Percentiles rank a stretch among this genome's conserved stretches.
Conservation (phyloP, 306 rosid species). For the Acmispon strigosus region DNA sequence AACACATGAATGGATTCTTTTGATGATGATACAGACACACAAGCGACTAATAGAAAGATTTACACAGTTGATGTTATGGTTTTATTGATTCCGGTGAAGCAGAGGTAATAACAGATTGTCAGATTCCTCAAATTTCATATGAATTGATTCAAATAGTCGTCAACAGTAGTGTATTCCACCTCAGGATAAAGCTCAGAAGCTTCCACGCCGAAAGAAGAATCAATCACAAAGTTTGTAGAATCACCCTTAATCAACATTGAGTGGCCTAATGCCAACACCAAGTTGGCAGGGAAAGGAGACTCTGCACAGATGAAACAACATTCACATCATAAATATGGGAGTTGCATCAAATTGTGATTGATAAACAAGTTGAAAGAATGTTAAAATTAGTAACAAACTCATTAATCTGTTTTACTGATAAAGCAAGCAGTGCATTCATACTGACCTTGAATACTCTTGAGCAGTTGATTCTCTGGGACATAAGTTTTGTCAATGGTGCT, state of each 20-base stretch:
- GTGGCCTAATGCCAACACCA: slow-evolving; percentile 19
- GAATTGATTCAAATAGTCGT: slow-evolving; percentile 25
- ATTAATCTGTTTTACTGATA: too few relatives aligned
- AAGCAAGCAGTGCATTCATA: not conserved
- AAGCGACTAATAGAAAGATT: not conserved
- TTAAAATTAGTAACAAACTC: too few relatives aligned
- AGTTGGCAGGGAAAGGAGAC: slow-evolving; percentile 28
- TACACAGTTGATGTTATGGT: not conserved
- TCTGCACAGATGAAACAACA: slow-evolving; percentile 10
- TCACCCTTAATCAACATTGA: slow-evolving; percentile 29
- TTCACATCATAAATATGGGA: not conserved
- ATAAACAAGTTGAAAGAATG: too few relatives aligned
- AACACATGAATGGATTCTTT: not conserved
- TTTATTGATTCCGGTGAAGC: not conserved
- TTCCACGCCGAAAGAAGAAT: slow-evolving; percentile 30
- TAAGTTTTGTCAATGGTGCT: slow-evolving; percentile 23
- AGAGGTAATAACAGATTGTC: not conserved
- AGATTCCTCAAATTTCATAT: slow-evolving; percentile 12
- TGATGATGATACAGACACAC: not conserved
- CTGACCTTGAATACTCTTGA: slow-evolving; percentile 35
- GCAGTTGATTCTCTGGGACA: slow-evolving; percentile 34
- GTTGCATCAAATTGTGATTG: not conserved
- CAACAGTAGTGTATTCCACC: slow-evolving; percentile 30
- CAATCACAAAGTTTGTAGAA: slow-evolving; percentile 18
- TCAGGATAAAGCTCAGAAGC: slow-evolving; percentile 42